Conservation (phyloP, 495 filamentous ascomycete species). For the Penicillium ucsense region DNA sequence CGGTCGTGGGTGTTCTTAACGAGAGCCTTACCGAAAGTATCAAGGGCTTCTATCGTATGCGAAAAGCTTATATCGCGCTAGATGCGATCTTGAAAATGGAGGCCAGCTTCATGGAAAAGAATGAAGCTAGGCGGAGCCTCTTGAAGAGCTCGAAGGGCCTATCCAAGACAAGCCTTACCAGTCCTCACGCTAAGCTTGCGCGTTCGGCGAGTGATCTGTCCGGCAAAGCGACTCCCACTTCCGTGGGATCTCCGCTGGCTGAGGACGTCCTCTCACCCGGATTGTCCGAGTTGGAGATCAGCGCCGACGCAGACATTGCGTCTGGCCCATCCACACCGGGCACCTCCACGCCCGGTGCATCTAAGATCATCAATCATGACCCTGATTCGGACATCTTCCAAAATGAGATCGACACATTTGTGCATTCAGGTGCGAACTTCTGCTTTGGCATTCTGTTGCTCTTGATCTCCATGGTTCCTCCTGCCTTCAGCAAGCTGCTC, state of each 20-base stretch:
- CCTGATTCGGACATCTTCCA: constrained; percentile 49
- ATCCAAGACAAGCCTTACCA: constrained; percentile 5
- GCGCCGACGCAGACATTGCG: constrained; percentile 6
- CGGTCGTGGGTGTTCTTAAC: constrained; percentile 79
- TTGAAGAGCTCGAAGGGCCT: constrained; percentile 8
- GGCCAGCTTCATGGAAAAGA: constrained; percentile 42
- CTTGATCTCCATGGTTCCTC: constrained; percentile 83
- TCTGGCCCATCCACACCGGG: constrained; percentile 14
- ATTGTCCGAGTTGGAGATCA: constrained; percentile 24
- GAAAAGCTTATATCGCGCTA: constrained; percentile 80
- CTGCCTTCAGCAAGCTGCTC: constrained; percentile 73
- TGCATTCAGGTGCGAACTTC: constrained; percentile 78
- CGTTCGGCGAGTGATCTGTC: constrained; percentile 9
- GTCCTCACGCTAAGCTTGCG: constrained; percentile 5
- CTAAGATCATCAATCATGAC: constrained; percentile 33
- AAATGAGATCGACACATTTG: constrained; percentile 69
- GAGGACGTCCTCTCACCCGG: constrained; percentile 17
- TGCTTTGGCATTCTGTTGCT: constrained; percentile 82
- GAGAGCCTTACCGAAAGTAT: constrained; percentile 90
- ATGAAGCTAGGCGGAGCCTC: constrained; percentile 9
- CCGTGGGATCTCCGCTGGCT: constrained; percentile 1
- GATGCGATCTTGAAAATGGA: constrained; percentile 63
- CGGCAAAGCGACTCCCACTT: background rate
- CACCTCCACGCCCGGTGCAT: constrained; percentile 10
- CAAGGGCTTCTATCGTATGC: constrained; percentile 83